phyloP scores from a whole-genome alignment of 208 protist species.

The Crithidia mellificae region DNA sequence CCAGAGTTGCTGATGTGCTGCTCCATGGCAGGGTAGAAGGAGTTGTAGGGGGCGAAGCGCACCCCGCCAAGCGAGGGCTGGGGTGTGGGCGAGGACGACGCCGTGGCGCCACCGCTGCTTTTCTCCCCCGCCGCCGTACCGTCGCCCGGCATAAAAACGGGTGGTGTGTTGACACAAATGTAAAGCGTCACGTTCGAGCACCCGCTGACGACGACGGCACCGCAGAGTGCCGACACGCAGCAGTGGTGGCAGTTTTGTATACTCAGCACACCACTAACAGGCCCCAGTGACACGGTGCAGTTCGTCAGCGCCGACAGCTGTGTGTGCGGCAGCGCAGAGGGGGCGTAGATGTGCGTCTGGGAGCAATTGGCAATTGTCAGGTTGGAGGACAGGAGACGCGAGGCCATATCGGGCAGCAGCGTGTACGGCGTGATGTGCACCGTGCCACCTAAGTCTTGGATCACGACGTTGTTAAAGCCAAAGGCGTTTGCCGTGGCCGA shows the following conservation, averaged over 20 bases:
- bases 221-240: constrained; percentile 80
- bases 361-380: constrained; percentile 72
- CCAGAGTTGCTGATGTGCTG: constrained; percentile 80
- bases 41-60: constrained; percentile 90
- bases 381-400: constrained; percentile 58
- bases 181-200: constrained; percentile 76
- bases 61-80: constrained; percentile 43
- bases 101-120: constrained; percentile 31
- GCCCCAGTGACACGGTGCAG: constrained; percentile 85
- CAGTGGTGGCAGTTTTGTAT: constrained; percentile 86
- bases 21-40: constrained; percentile 85
- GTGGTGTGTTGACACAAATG: constrained; percentile 88
- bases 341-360: constrained; percentile 76
- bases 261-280: constrained; percentile 78
- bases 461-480: constrained; percentile 71
- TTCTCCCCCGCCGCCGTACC: constrained; percentile 28
- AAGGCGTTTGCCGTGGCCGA: constrained; percentile 14
- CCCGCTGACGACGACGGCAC: constrained; percentile 74
- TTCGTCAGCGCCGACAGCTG: constrained; percentile 83
- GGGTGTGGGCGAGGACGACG: constrained; percentile 4
- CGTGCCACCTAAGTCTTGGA: constrained; percentile 46
- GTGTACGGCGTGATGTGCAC: constrained; percentile 67
- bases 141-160: constrained; percentile 57
- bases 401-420: constrained; percentile 41
- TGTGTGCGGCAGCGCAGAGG: constrained; percentile 80